A percentile compares a stretch with the other conserved stretches of the same genome.
phyloP scores from a whole-genome alignment of 2,329 filamentous ascomycete genomes.

The Tolypocladium nubicola region DNA sequence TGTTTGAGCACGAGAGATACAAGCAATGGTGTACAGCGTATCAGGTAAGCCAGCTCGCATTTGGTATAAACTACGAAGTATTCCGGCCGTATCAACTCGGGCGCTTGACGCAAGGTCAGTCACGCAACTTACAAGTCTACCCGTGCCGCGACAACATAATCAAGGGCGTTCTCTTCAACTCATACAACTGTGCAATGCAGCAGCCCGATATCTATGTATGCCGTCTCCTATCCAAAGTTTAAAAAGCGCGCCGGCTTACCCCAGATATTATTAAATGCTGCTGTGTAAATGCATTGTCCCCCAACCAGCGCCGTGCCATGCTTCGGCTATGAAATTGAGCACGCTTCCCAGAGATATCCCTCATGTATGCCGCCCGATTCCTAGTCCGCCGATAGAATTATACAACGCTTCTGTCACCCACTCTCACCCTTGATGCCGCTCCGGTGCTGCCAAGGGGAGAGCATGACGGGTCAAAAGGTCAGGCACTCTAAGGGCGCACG shows the following conservation, averaged over 20 bases:
- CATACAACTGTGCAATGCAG: not conserved
- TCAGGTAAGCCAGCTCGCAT: too few relatives aligned
- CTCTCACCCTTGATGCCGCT: not conserved
- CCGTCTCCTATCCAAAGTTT: not conserved
- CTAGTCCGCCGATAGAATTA: not conserved
- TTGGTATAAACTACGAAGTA: too few relatives aligned
- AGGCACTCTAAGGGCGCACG: conserved; percentile 19
- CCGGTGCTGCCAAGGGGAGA: not conserved
- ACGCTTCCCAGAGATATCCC: not conserved
- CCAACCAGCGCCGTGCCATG: not conserved
- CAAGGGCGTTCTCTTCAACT: not conserved
- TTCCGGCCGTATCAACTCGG: too few relatives aligned
- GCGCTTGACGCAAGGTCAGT: too few relatives aligned
- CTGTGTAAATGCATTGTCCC: not conserved
- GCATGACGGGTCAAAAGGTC: not conserved
- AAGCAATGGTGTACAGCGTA: too few relatives aligned
- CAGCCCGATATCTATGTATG: not conserved
- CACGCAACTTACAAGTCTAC: not conserved
- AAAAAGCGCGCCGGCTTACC: not conserved
- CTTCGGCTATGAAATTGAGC: not conserved
- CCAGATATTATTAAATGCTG: not conserved
- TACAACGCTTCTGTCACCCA: not conserved
- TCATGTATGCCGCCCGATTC: not conserved
- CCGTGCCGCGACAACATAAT: too few relatives aligned
- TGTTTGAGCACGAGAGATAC: too few relatives aligned